Base-by-base conservation (phyloP, 2,329 filamentous ascomycete genomes). In the Colletotrichum abscissum region DNA sequence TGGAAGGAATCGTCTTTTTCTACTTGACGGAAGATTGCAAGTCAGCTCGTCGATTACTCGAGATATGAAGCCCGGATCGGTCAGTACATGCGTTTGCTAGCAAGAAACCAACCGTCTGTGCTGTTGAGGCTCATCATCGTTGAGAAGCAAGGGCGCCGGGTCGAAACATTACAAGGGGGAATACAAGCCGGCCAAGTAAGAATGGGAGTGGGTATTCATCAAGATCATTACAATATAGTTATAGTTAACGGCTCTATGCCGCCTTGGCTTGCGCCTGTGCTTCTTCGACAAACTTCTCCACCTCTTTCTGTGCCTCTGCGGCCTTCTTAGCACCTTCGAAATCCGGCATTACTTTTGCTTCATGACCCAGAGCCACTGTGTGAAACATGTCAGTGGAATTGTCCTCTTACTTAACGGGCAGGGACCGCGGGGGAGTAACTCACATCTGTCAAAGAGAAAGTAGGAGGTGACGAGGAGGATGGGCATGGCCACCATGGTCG, bases 401-500 rank as follows among this genome's bases (percentile, higher is more conserved):
- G 9, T 33, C 30, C 30, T 33, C 30, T 33, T 33, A 33, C 9
- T 33, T 33, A 33, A 33, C 30, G 30, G 30, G 30, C 2, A 33
- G 30, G 30, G 30, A 9, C 30, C 30, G 9, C 8, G 2, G 30
- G 2, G 30, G 30, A 9, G 33, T 52, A 30, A 42, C 86, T 81
- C 71, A 88, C 87, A 77, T 79, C 86, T 80, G 58, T 89, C 84
- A 78, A 87, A 90, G 3, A 91, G 78, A 64, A 84, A 85, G 74
- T 88, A 90, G 26, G 88, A 89, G 30, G 87, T 88, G 63, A 91
- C 88, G 16, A 90, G 73, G 5, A 90, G 76, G 38, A 91, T 85
- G 2, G 89, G 89, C 79, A 89, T 76, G 28, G 86, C 88, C 67
- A 90, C 84, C 75, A 91, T 87, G 8, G 84, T 74, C 26, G 81